These are phyloP conservation scores for Aspergillus homomorphus DNA, from an alignment of 495 filamentous ascomycete species.

Conservation along the genomic window DNA sequence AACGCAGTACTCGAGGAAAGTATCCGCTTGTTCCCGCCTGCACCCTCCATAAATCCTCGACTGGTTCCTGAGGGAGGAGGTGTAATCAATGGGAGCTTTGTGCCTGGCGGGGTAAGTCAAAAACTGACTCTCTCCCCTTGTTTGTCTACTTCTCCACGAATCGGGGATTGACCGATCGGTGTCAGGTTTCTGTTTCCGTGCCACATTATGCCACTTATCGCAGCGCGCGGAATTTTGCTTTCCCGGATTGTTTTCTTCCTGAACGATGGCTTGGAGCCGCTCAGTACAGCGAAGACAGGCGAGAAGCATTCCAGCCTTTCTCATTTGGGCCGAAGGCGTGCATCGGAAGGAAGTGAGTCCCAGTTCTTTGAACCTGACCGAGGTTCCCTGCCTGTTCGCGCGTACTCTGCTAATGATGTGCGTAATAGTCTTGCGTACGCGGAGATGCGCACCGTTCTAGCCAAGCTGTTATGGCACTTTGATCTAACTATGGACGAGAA, in stretches of 20 bases:
- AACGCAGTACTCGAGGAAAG: slow-evolving; percentile 43
- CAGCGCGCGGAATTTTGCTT: slow-evolving; percentile 16
- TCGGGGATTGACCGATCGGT: too few species aligned
- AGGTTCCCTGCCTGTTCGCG: too few species aligned
- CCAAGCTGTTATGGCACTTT: slow-evolving; percentile 3
- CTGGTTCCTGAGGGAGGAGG: slow-evolving; percentile 38
- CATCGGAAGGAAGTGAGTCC: slow-evolving; percentile 40
- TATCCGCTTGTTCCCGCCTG: slow-evolving; percentile 44
- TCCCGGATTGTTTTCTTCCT: slow-evolving; percentile 33
- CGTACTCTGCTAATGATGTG: too few species aligned
- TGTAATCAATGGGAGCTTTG: slow-evolving; percentile 32
- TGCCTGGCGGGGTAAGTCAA: slow-evolving; percentile 31
- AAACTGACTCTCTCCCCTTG: too few species aligned
- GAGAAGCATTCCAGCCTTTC: slow-evolving; percentile 33
- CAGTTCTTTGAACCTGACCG: too few species aligned
- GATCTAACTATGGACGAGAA: neutral
- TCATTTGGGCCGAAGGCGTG: slow-evolving; percentile 38
- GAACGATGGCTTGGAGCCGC: slow-evolving; percentile 39
- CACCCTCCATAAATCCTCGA: slow-evolving; percentile 29
- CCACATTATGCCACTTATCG: slow-evolving; percentile 22
- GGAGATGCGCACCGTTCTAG: slow-evolving; percentile 8
- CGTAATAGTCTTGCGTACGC: slow-evolving; percentile 1
- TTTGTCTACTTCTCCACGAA: too few species aligned
- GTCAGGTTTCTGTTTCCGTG: neutral
- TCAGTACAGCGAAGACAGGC: slow-evolving; percentile 23